Conservation (phyloP, 2,329 filamentous ascomycete species). For the Pyrenochaeta sp. region DNA sequence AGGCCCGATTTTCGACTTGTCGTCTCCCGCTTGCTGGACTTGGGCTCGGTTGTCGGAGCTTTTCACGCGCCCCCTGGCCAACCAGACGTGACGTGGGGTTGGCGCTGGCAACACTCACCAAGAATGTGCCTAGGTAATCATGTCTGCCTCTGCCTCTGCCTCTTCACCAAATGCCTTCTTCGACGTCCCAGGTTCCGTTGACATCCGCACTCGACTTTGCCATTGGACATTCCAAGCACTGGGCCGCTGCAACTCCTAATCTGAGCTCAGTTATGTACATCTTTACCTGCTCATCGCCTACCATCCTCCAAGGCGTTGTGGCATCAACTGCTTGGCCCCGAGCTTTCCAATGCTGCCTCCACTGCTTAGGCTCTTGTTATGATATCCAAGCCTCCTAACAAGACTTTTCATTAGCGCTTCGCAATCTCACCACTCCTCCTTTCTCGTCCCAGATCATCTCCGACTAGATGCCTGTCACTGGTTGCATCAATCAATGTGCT, state of each 20-base stretch:
- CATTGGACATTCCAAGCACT: conserved; percentile 38
- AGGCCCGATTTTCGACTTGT: background rate
- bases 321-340: conserved; percentile 36
- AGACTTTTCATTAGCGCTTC: conserved; percentile 39
- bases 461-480: conserved; percentile 44
- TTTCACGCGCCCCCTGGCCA: background rate
- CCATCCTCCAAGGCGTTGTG: conserved; percentile 43
- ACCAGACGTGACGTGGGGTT: no score
- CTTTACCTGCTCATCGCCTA: conserved; percentile 43
- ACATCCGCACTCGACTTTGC: conserved; percentile 23
- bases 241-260: conserved; percentile 35
- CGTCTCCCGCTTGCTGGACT: conserved; percentile 3
- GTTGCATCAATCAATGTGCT: background rate
- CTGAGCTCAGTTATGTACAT: conserved; percentile 43
- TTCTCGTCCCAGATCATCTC: conserved; percentile 47
- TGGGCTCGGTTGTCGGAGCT: background rate
- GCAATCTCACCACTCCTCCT: conserved; percentile 39
- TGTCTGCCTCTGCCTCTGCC: no score
- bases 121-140: no score
- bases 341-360: conserved; percentile 33
- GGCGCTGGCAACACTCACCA: no score
- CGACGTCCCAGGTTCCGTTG: conserved; percentile 13
- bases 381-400: conserved; percentile 36
- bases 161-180: conserved; percentile 24
- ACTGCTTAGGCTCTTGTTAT: conserved; percentile 43